Base-by-base conservation (phyloP, 108 stramenopile species). In the Nannochloropsis oceanica region DNA sequence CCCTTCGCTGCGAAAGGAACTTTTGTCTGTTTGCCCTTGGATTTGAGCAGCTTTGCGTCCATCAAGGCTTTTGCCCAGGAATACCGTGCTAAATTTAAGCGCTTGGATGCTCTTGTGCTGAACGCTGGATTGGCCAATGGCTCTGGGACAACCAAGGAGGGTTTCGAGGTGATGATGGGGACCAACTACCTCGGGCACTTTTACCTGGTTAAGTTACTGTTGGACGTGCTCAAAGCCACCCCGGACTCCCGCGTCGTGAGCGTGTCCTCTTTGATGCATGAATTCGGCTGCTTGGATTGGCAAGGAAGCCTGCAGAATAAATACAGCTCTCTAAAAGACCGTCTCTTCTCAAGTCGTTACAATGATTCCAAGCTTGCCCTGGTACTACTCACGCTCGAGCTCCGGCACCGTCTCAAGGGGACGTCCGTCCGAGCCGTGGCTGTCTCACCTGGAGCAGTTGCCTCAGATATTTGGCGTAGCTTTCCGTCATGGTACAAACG, bases 101-200 rank as follows among this genome's bases (percentile, higher is more conserved):
- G 59, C 22, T n/a, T 73, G 59, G 59, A 73, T 73, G 59, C 59
- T 7, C n/a, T 73, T n/a, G 59, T 73, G 22, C 59, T 73, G 59
- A 73, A 73, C n/a, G 59, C 59, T 8, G 59, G 59, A 2, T 73
- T 73, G 59, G 59, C 59, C 59, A 73, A 73, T n/a, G 59, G 59
- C 42, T 27, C 24, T 13, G 83, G 83, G 20, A 22, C 13, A 12
- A 97, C 96, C 42, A 95, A 96, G 86, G 96, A 97, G 90, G 96
- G 96, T n/a, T 98, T 96, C 89, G 96, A 98, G 92, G 94, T 95
- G 93, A 91, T 92, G 81, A 94, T 97, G 95, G 96, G 95, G 42
- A 95, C 96, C 26, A 97, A 97, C 92, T 96, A 97, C 89, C 90
- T 97, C 81, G 96, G 97, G 42, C 97, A 97, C 87, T 97, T 97